These are phyloP conservation scores for Neotropicomus parvogracilis DNA, from an alignment of 1,284 basidiomycete genomes.

Conservation along the genomic window DNA sequence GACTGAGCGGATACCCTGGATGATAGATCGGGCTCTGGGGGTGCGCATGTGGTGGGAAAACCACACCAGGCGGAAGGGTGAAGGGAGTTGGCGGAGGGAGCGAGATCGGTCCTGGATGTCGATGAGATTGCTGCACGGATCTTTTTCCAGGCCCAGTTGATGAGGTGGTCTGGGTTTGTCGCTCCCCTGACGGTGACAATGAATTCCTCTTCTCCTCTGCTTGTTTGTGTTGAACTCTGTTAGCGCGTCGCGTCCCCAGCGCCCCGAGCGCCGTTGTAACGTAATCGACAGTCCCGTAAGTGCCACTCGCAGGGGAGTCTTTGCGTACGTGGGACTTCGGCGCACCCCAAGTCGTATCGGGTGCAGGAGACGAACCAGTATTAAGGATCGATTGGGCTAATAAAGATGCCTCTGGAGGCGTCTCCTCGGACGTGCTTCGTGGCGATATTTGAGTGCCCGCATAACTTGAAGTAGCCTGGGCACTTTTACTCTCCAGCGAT, in stretches of 20 bases:
- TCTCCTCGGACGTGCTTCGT: constrained; percentile 8
- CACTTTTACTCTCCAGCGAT: constrained; percentile 16
- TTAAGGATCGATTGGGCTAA: constrained; percentile 20
- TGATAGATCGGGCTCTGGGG: constrained; percentile 37
- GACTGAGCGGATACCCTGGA: constrained; percentile 30
- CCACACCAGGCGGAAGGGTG: constrained; percentile 38
- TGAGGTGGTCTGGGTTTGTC: constrained; percentile 10
- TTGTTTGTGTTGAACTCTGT: constrained; percentile 21
- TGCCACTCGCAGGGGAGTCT: constrained; percentile 12
- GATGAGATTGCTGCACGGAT: constrained; percentile 38
- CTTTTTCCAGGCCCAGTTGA: constrained; percentile 17
- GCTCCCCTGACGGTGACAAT: constrained; percentile 15
- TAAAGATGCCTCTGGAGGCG: constrained; percentile 3
- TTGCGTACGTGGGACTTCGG: constrained; percentile 16
- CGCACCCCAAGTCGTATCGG: constrained; percentile 16
- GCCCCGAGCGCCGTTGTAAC: constrained; percentile 27
- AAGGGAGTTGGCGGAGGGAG: constrained; percentile 57
- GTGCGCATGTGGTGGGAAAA: constrained; percentile 35
- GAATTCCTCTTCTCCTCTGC: constrained; percentile 26
- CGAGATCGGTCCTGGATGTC: constrained; percentile 67
- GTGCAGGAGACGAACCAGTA: constrained; percentile 3
- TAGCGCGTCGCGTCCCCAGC: constrained; percentile 31
- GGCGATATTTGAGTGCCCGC: constrained; percentile 4
- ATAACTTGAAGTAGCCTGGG: constrained; percentile 10
- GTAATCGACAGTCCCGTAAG: constrained; percentile 21